A percentile compares a stretch with the other conserved stretches of the same genome.
These are phyloP conservation scores for Lobosporangium transversale DNA, from an alignment of 192 early-diverging fungal species.

Conservation along the genomic window DNA sequence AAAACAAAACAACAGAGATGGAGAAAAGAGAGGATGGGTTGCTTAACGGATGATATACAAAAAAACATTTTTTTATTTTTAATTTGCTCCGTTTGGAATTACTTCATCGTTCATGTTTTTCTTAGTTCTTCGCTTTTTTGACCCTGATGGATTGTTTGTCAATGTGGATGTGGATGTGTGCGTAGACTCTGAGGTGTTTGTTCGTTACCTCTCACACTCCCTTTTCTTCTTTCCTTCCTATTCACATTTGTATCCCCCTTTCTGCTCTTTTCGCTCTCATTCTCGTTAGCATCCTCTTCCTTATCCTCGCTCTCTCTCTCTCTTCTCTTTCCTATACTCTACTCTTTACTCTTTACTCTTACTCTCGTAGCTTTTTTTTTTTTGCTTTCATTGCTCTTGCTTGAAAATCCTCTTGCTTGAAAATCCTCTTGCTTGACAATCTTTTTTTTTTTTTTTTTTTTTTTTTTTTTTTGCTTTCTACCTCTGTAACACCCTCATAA, in stretches of 20 bases:
- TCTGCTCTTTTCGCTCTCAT: not conserved
- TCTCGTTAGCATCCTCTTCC: not conserved
- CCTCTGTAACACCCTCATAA: not conserved
- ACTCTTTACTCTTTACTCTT: not conserved
- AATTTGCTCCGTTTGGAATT: too few relatives aligned
- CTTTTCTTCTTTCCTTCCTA: not conserved
- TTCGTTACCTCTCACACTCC: slow-evolving; percentile 2
- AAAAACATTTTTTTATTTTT: too few relatives aligned
- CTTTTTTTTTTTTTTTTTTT: not conserved
- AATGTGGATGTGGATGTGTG: too few relatives aligned
- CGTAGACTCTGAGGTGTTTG: too few relatives aligned
- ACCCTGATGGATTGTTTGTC: too few relatives aligned
- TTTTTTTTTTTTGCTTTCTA: not conserved
- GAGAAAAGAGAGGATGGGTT: too few relatives aligned
- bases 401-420: not conserved
- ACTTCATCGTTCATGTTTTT: too few relatives aligned
- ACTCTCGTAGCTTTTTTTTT: not conserved
- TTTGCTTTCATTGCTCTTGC: not conserved
- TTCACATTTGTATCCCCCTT: not conserved
- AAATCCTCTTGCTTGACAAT: too few relatives aligned
- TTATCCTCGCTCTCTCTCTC: not conserved
- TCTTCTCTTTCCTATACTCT: not conserved
- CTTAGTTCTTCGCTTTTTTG: too few relatives aligned
- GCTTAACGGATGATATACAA: too few relatives aligned
- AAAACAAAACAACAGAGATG: too few relatives aligned